Evolutionary conservation across 106 monocot species (phyloP), one percentile per base, ranked within the genome.

Genomic region (Allium fistulosum): DNA sequence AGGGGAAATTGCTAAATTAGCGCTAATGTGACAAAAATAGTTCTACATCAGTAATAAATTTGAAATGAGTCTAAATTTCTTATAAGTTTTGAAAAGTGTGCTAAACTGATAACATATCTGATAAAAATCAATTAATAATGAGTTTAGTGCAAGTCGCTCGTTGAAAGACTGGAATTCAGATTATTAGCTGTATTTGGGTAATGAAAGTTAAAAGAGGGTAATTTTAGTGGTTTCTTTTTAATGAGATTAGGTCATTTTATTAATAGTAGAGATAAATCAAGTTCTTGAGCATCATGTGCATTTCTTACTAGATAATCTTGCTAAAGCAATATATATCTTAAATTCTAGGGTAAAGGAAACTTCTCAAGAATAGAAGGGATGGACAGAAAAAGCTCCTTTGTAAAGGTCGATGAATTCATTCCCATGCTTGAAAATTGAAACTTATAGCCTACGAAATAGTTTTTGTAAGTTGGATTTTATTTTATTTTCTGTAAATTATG

Each of bases 321-420:
- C 14, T 4, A 57, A 56, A 17, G 14, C 6, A 9, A 26, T 67
- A 22, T 52, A 6, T 56, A 73, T 37, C 17, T 77, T 89, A 9
- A 37, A 37, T 37, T 37, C 1, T 66, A 90, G 90, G 82, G 70
- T 9, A 78, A 63, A 59, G 78, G 80, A 47, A 90, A 85, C 70
- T 78, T 57, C 57, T 75, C 90, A 51, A 52, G 69, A 11, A 63
- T 85, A 26, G 26, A 72, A 50, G 82, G 70, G 66, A 72, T 76
- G 46, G 65, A 75, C 59, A 85, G 80, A 71, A 82, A 78, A 73
- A 64, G 66, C 28, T 45, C 85, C 62, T 73, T 78, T 46, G 17
- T 73, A 22, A 82, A 74, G 53, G 51, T 76, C 69, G 72, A 73
- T 58, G 71, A 67, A 63, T 80, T 69, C 77, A 72, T 74, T 71